A percentile compares a stretch with the other conserved stretches of the same genome.
phyloP scores from a whole-genome alignment of 2,329 filamentous ascomycete genomes.

The Fusarium keratoplasticum region DNA sequence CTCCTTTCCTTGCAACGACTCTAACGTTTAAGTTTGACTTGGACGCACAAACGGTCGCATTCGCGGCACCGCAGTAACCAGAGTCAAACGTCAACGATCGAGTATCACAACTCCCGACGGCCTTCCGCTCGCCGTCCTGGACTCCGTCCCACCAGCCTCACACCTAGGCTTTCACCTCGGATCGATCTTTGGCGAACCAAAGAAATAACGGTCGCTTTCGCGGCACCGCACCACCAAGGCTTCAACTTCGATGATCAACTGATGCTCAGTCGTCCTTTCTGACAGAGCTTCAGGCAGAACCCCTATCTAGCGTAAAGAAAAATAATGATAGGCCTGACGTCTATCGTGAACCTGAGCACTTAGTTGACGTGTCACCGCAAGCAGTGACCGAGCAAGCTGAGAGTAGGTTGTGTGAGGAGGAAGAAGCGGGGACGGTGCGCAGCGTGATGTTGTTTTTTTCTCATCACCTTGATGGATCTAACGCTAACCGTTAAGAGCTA shows the following conservation, averaged over 20 bases:
- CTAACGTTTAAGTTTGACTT: background rate
- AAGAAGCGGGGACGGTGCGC: no score
- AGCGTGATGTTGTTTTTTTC: no score
- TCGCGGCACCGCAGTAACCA: no score
- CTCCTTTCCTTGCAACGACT: background rate
- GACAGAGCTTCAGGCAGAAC: background rate
- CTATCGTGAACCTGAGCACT: conserved; percentile 5
- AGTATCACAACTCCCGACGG: background rate
- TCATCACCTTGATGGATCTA: no score
- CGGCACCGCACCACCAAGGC: background rate
- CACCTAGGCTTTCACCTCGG: background rate
- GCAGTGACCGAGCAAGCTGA: background rate
- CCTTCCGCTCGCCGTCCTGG: background rate
- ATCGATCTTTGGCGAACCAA: no score
- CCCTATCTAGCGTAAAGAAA: background rate
- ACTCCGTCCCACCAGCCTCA: background rate
- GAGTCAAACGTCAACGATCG: background rate
- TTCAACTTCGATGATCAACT: background rate
- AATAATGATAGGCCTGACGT: background rate
- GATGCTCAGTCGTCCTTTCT: background rate
- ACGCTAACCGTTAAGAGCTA: no score
- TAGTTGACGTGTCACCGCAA: background rate
- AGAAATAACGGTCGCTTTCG: background rate
- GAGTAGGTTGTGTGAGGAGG: background rate
- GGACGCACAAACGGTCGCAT: background rate